These are phyloP conservation scores for Castanopsis chinensis DNA, from an alignment of 306 rosid species.

Conservation along the genomic window DNA sequence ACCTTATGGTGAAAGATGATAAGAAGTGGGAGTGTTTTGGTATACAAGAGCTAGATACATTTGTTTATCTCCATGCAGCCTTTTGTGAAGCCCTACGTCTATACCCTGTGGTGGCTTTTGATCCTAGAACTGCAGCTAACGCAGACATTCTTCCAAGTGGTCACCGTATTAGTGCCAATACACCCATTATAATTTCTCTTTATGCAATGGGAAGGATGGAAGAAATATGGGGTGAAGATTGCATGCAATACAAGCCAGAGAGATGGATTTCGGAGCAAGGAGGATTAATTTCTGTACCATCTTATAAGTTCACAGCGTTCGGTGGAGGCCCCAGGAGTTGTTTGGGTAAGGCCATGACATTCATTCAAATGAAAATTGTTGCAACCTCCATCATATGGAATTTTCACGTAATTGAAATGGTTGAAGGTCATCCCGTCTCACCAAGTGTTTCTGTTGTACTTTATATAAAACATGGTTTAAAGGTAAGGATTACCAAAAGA, in stretches of 20 bases:
- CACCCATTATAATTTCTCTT: neutral
- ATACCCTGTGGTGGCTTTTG: slow-evolving; percentile 27
- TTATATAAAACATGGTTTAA: slow-evolving; percentile 44
- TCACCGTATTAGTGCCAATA: slow-evolving; percentile 10
- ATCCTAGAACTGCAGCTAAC: slow-evolving; percentile 14
- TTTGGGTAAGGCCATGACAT: slow-evolving; percentile 28
- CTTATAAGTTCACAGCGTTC: slow-evolving; percentile 30
- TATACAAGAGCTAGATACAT: slow-evolving; percentile 2
- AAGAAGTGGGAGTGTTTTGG: neutral
- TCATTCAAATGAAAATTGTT: slow-evolving; percentile 25
- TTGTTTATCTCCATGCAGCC: slow-evolving; percentile 29
- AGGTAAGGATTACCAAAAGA: slow-evolving; percentile 33
- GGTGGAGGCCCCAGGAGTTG: slow-evolving; percentile 35
- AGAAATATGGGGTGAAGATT: slow-evolving; percentile 33
- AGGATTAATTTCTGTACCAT: slow-evolving; percentile 13
- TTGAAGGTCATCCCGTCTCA: slow-evolving; percentile 11
- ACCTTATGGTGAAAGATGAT: neutral
- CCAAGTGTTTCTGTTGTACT: slow-evolving; percentile 36
- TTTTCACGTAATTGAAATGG: slow-evolving; percentile 24
- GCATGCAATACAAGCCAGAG: slow-evolving; percentile 38
- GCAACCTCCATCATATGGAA: slow-evolving; percentile 21
- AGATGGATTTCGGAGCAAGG: slow-evolving; percentile 33
- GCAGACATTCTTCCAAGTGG: slow-evolving; percentile 35
- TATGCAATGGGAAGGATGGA: slow-evolving; percentile 42
- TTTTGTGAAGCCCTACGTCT: slow-evolving; percentile 35